Evolutionary conservation across 2,329 filamentous ascomycete species (phyloP), one percentile per base, ranked within the genome.

Genomic region (Atkinsonella texensis): DNA sequence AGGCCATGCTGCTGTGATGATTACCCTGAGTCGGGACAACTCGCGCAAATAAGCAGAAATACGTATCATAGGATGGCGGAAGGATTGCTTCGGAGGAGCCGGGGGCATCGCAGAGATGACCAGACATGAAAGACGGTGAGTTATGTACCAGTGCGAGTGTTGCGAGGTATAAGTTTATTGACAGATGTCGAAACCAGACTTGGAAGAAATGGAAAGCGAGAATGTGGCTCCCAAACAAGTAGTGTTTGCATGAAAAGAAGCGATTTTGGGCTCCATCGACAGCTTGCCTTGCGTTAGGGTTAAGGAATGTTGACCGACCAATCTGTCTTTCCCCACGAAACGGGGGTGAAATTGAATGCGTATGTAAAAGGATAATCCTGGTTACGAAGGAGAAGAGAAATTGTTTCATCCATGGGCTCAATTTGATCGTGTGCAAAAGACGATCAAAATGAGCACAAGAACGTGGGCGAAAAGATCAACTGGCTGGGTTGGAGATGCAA

Each of bases 361-460:
- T 4, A 11, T 18, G 31, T 18, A 45, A 18, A 50, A 33, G 6
- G 12, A 17, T 13, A 9, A 40, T 45, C 20, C n/a, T 44, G 31
- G 12, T 15, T 12, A 11, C 13, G 9, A 31, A 13, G 11, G 4
- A 4, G 12, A 3, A 10, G 17, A 3, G 31, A 46, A 43, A 8
- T 12, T 15, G 23, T 4, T 5, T 41, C 20, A n/a, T 49, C 35
- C 47, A 44, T 45, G 39, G 20, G 35, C 41, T 32, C 48, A 33
- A 50, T 62, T 44, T 68, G 71, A 66, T 69, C 71, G 66, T 56
- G 68, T 55, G 52, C 43, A 48, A 51, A 47, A 42, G 66, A 65
- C 70, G 81, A 80, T 69, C 70, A 72, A 61, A 83, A 82, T 61
- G 75, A 87, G 82, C 79, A 79, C 74, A 82, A 81, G 73, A 76